Conservation (phyloP, 495 filamentous ascomycete genomes). For the Daldinia bambusicola region DNA sequence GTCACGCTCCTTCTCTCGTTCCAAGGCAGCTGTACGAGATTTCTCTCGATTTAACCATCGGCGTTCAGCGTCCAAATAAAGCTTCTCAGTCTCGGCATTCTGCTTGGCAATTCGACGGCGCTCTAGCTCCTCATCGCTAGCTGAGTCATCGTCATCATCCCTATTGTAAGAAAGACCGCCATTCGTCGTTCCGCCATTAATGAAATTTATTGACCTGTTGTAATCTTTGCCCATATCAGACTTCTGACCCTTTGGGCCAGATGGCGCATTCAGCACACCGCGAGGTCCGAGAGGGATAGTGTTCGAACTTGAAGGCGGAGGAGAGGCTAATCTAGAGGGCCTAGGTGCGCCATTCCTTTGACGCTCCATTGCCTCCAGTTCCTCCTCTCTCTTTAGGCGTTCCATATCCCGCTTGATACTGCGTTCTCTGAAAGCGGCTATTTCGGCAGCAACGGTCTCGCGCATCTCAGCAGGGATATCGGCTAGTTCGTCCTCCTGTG, state of each 20-base stretch:
- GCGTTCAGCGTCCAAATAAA: conserved; percentile 85
- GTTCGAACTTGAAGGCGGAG: conserved; percentile 78
- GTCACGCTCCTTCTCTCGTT: conserved; percentile 83
- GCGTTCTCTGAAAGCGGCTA: conserved; percentile 90
- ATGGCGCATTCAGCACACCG: conserved; percentile 79
- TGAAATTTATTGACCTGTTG: conserved; percentile 72
- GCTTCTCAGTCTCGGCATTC: conserved; percentile 78
- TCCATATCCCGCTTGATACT: conserved; percentile 90
- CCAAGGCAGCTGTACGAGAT: conserved; percentile 80
- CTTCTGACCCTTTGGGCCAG: conserved; percentile 82
- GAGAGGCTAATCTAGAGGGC: conserved; percentile 73
- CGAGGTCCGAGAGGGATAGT: conserved; percentile 87
- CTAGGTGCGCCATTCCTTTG: conserved; percentile 72
- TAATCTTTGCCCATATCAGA: conserved; percentile 58
- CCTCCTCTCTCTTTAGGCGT: conserved; percentile 85
- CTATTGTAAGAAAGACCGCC: conserved; percentile 63
- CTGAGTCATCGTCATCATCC: conserved; percentile 90
- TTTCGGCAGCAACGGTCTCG: conserved; percentile 95
- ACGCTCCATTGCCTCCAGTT: conserved; percentile 88
- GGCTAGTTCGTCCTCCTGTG: conserved; percentile 90
- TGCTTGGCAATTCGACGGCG: conserved; percentile 75
- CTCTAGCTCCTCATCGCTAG: conserved; percentile 87
- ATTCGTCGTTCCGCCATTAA: conserved; percentile 81
- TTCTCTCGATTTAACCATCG: conserved; percentile 91
- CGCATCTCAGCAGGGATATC: conserved; percentile 97